Evolutionary conservation across 352 stramenopile species (phyloP).

Genomic region (Globisporangium heterothallicum): DNA sequence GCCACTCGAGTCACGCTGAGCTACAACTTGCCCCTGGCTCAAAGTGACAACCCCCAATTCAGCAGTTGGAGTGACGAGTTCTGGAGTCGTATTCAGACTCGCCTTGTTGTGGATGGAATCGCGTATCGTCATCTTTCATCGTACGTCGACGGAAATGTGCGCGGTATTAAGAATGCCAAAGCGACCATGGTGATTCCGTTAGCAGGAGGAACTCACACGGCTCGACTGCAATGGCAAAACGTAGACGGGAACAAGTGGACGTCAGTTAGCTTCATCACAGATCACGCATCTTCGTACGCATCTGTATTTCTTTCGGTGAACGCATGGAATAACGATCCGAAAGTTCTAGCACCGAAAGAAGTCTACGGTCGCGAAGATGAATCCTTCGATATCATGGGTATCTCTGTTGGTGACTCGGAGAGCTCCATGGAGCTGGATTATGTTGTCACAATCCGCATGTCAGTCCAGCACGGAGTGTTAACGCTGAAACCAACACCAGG

Average conservation of each 20-base stretch:
- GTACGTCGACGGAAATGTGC: constrained; percentile 58
- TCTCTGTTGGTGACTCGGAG: constrained; percentile 50
- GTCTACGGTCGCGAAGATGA: constrained; percentile 48
- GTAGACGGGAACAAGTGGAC: constrained; percentile 60
- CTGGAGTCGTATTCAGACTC: constrained; percentile 55
- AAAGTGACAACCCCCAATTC: constrained; percentile 71
- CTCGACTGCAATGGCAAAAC: constrained; percentile 73
- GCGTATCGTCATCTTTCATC: constrained; percentile 64
- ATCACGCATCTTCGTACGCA: constrained; percentile 55
- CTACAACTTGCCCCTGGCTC: constrained; percentile 67
- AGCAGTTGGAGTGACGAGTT: constrained; percentile 31
- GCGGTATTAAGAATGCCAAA: constrained; percentile 63
- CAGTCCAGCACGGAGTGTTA: constrained; percentile 51
- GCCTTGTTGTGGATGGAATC: constrained; percentile 62
- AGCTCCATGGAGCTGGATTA: constrained; percentile 55
- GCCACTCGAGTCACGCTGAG: constrained; percentile 52
- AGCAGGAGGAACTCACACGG: constrained; percentile 48
- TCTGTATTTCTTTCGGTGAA: constrained; percentile 68
- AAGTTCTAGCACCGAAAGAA: constrained; percentile 28
- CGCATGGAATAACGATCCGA: constrained; percentile 67
- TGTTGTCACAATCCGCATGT: constrained; percentile 46
- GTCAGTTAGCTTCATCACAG: constrained; percentile 65
- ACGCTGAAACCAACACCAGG: constrained; percentile 43
- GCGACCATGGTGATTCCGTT: constrained; percentile 64
- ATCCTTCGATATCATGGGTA: constrained; percentile 21